Percentiles rank a stretch among this genome's conserved stretches.
phyloP scores from a whole-genome alignment of 2,329 filamentous ascomycete genomes.

The Seiridium cupressi region DNA sequence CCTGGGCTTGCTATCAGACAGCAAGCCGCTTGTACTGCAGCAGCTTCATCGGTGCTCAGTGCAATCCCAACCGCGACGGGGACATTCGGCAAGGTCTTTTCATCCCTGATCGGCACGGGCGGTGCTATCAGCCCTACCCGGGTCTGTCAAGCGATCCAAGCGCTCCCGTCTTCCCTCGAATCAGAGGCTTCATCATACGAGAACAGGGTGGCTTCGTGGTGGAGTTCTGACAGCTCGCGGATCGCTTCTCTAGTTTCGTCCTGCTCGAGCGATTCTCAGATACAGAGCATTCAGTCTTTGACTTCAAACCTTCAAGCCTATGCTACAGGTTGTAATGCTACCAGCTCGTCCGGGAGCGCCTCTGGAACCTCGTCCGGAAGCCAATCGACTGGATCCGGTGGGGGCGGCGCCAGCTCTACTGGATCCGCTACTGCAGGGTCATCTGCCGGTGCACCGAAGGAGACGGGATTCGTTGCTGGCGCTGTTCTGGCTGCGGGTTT shows the following conservation, averaged over 20 bases:
- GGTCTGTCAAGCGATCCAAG: background rate
- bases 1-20: background rate
- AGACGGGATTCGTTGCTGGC: background rate
- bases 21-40: background rate
- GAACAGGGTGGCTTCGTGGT: background rate
- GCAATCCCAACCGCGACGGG: background rate
- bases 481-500: background rate
- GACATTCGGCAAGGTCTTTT: background rate
- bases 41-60: background rate
- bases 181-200: background rate
- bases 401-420: background rate
- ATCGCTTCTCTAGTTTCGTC: background rate
- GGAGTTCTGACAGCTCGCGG: background rate
- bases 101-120: background rate
- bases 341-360: background rate
- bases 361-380: background rate
- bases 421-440: background rate
- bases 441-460: background rate
- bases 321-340: background rate
- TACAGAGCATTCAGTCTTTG: background rate
- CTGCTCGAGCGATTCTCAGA: background rate
- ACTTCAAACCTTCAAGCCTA: background rate
- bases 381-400: background rate
- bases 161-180: background rate
- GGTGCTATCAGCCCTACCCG: background rate